Percentiles rank a stretch among this genome's conserved stretches.
These are phyloP conservation scores for Chionographis japonica DNA, from an alignment of 106 monocot genomes.

Conservation along the genomic window DNA sequence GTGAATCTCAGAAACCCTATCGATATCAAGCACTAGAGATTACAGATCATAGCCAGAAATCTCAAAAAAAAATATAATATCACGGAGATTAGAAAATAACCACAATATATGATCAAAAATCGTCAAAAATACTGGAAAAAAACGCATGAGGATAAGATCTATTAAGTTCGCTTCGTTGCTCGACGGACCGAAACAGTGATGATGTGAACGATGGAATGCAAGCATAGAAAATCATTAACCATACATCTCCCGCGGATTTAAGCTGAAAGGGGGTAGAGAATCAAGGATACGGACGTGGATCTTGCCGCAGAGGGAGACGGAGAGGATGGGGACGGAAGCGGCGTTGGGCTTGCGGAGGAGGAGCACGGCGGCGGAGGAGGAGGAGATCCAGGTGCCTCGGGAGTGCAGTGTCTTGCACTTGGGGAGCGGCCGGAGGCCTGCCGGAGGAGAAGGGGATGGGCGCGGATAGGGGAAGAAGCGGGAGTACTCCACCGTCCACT, in stretches of 20 bases:
- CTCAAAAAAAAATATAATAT: too few species aligned
- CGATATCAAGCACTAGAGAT: too few species aligned
- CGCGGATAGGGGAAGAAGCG: slow-evolving; percentile 39
- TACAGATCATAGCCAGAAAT: too few species aligned
- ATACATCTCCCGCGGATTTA: not conserved
- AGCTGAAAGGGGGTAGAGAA: not conserved
- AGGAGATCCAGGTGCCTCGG: slow-evolving; percentile 37
- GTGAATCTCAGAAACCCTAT: too few species aligned
- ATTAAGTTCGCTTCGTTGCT: too few species aligned
- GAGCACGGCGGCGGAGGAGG: slow-evolving; percentile 23
- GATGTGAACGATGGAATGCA: not conserved
- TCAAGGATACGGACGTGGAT: slow-evolving; percentile 6
- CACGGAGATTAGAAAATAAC: too few species aligned
- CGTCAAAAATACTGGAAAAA: too few species aligned
- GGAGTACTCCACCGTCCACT: slow-evolving; percentile 48
- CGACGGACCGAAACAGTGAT: not conserved
- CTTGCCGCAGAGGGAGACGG: slow-evolving; percentile 25
- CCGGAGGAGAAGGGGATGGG: not conserved
- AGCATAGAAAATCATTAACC: not conserved
- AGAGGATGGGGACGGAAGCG: slow-evolving; percentile 13
- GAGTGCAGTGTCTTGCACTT: not conserved
- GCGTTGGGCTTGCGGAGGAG: slow-evolving; percentile 3
- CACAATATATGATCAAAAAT: too few species aligned
- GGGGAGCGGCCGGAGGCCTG: slow-evolving; percentile 9
- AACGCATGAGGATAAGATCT: too few species aligned